Conservation (phyloP, 305 asterid species). For the Fraxinus latifolia region DNA sequence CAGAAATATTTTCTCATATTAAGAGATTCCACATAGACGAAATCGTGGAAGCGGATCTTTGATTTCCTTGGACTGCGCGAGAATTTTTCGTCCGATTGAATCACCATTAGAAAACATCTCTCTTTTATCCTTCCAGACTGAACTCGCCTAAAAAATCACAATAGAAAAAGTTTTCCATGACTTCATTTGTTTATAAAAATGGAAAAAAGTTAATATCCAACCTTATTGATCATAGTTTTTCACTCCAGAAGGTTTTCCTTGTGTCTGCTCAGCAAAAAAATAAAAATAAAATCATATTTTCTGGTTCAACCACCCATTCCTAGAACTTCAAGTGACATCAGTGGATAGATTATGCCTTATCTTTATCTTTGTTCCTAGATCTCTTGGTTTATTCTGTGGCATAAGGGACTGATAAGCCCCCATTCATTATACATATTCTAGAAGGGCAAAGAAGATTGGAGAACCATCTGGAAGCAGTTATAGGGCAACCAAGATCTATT, state of each 20-base stretch:
- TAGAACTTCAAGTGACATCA: neutral
- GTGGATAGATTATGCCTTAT: conserved; percentile 9
- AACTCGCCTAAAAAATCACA: too few relatives aligned
- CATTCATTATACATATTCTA: too few relatives aligned
- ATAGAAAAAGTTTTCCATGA: neutral
- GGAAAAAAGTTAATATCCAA: neutral
- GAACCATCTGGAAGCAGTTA: neutral
- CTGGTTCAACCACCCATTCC: neutral
- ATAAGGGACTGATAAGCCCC: too few relatives aligned
- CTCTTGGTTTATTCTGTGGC: conserved; percentile 1
- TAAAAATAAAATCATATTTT: neutral
- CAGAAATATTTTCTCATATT: too few relatives aligned
- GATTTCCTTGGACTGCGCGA: too few relatives aligned
- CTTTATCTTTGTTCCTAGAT: conserved; percentile 6
- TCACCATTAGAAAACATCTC: too few relatives aligned
- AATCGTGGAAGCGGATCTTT: too few relatives aligned
- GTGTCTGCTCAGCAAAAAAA: neutral
- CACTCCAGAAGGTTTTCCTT: neutral
- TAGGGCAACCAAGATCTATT: neutral
- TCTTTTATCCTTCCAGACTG: too few relatives aligned
- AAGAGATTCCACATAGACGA: too few relatives aligned
- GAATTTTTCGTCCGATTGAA: too few relatives aligned
- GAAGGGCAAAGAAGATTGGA: too few relatives aligned
- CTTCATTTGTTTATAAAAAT: neutral
- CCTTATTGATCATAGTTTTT: conserved; percentile 1